Conservation (phyloP, 2,329 filamentous ascomycete species). For the Pleomassaria siparia region DNA sequence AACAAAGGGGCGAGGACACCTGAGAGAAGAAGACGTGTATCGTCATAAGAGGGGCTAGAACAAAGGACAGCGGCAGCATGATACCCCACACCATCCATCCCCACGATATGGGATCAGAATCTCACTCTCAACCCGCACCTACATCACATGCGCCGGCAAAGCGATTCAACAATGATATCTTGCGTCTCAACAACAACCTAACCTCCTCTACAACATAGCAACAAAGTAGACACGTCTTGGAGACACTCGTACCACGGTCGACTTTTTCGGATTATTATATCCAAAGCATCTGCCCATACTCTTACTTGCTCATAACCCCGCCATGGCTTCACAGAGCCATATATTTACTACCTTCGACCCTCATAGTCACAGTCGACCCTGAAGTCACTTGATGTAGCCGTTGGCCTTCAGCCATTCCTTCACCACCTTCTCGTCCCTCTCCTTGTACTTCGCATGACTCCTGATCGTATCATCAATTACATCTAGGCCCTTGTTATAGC, state of each 20-base stretch:
- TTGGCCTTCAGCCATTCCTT: constrained; percentile 75
- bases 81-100: no score
- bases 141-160: no score
- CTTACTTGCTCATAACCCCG: not conserved
- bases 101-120: no score
- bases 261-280: not conserved
- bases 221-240: no score
- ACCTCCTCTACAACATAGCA: no score
- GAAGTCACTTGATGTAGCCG: constrained; percentile 51
- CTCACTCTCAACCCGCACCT: no score
- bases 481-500: constrained; percentile 81
- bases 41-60: no score
- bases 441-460: constrained; percentile 78
- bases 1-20: no score
- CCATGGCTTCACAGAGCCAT: not conserved
- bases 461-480: constrained; percentile 85
- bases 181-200: no score
- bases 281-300: not conserved
- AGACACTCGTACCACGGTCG: not conserved
- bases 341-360: not conserved
- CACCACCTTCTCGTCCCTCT: constrained; percentile 71
- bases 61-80: no score
- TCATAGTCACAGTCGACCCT: constrained; percentile 15
- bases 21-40: no score
- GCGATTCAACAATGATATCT: no score